Evolutionary conservation across 257 asterid species (phyloP).

Genomic region (Leptodermis oblonga): DNA sequence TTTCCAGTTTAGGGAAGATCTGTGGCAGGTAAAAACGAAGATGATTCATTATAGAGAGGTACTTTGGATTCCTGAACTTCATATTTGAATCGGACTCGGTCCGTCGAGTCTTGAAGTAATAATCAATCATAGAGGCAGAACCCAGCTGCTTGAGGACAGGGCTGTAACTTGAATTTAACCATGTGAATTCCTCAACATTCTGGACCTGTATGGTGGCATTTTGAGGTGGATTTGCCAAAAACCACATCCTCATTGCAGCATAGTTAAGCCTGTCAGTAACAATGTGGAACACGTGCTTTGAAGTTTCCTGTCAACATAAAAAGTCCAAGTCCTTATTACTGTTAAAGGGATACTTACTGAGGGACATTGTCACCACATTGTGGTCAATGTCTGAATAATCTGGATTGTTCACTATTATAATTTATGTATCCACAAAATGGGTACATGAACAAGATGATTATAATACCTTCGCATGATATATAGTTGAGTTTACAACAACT

Average conservation of each 20-base stretch:
- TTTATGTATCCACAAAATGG: not conserved
- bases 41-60: slow-evolving; percentile 94
- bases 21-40: slow-evolving; percentile 91
- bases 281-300: slow-evolving; percentile 76
- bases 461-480: slow-evolving; percentile 69
- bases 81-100: slow-evolving; percentile 75
- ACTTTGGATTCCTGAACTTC: slow-evolving; percentile 86
- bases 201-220: slow-evolving; percentile 71
- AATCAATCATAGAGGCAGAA: slow-evolving; percentile 76
- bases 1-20: slow-evolving; percentile 78
- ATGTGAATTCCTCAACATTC: slow-evolving; percentile 78
- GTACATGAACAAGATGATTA: slow-evolving; percentile 6
- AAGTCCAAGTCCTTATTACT: not conserved
- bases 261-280: slow-evolving; percentile 87
- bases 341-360: not conserved
- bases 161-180: slow-evolving; percentile 93
- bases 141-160: slow-evolving; percentile 85
- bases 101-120: slow-evolving; percentile 69
- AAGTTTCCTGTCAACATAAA: slow-evolving; percentile 51
- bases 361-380: not conserved
- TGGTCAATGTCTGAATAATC: not conserved
- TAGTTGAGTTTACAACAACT: slow-evolving; percentile 82
- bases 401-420: not conserved
- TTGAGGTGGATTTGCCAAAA: slow-evolving; percentile 73
- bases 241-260: slow-evolving; percentile 98